Evolutionary conservation across 2,329 filamentous ascomycete genomes (phyloP), one percentile per base, ranked within the genome.

Genomic region (Didymella exigua): DNA sequence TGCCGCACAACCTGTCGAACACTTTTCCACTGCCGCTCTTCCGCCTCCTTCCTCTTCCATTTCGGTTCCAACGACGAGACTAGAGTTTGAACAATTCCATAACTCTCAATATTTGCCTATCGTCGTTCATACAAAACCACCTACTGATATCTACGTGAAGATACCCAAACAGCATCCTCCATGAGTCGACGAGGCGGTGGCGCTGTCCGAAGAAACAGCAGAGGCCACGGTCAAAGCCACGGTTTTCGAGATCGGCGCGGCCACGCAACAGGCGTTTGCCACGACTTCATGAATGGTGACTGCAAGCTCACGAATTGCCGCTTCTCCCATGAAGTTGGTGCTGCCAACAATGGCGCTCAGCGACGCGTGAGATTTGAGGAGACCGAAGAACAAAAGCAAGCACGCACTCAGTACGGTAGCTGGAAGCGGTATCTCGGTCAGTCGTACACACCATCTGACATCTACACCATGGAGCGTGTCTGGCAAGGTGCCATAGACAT

Each of bases 401-500:
- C 66, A 2, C 65, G 63, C 34, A 50, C 37, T 8, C 56, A 66
- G 0, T 75, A 74, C 49, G 61, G 56, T 27, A 49, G 52, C 9
- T 75, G 70, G 72, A 71, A 62, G 58, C 57, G 60, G 23, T 49
- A 60, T 9, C 61, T 75, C 31, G 65, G 63, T 30, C 40, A 4
- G 4, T 54, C 49, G 18, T 63, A 65, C 10, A 21, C 46, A 7
- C 46, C 63, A 11, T 58, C 58, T 14, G 55, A 71, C 29, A 34
- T 42, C 1, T 51, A 38, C 14, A 63, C 40, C 8, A 68, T 67
- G 55, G 42, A 56, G 34, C 58, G 49, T 1, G 50, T 74, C 5
- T 75, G 72, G 72, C 49, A 61, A 42, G 64, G 62, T 24, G 70
- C 70, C 16, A 38, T 71, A 6, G 49, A 33, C 0, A 68, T 74